Percentiles rank a stretch among this genome's conserved stretches.
These are phyloP conservation scores for Protomyces macrosporus DNA, from an alignment of 1,139 yeast species.

Conservation along the genomic window DNA sequence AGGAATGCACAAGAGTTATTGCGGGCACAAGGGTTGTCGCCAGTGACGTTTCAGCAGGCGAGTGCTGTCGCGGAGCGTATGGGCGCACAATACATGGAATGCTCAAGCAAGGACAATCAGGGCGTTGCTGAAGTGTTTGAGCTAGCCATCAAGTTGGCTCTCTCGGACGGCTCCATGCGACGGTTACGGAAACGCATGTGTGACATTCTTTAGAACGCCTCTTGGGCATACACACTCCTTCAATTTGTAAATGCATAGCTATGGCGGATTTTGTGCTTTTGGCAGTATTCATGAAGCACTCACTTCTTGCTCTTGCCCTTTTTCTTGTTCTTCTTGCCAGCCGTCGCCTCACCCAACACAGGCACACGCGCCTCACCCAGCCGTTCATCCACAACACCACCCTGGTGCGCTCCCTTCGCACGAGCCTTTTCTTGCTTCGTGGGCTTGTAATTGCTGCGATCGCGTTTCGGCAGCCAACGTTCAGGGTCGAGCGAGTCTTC, in stretches of 20 bases:
- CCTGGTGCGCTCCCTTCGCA: constrained; percentile 19
- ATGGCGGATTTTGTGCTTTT: background rate
- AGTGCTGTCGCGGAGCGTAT: constrained; percentile 52
- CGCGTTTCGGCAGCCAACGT: constrained; percentile 25
- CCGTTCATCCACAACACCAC: constrained; percentile 23
- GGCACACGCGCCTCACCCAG: constrained; percentile 1
- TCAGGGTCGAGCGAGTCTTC: constrained; percentile 19
- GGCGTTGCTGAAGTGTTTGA: constrained; percentile 67
- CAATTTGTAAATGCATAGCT: background rate
- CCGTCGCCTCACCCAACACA: background rate
- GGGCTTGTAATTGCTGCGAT: constrained; percentile 20
- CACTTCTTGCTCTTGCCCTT: constrained; percentile 7
- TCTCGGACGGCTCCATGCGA: constrained; percentile 22
- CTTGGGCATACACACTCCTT: background rate
- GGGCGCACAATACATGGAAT: constrained; percentile 73
- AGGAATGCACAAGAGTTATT: constrained; percentile 36
- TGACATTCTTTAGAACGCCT: background rate
- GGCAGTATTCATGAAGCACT: background rate
- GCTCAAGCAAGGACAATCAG: constrained; percentile 67
- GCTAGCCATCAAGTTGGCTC: constrained; percentile 27
- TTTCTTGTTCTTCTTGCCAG: constrained; percentile 3
- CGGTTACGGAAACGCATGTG: constrained; percentile 18
- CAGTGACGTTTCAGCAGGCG: constrained; percentile 47
- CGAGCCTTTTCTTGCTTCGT: constrained; percentile 13
- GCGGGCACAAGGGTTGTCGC: constrained; percentile 39